Percentiles rank a stretch among this genome's conserved stretches.
Conservation (phyloP, 2,329 filamentous ascomycete species). For the Paecilomyces formosus region DNA sequence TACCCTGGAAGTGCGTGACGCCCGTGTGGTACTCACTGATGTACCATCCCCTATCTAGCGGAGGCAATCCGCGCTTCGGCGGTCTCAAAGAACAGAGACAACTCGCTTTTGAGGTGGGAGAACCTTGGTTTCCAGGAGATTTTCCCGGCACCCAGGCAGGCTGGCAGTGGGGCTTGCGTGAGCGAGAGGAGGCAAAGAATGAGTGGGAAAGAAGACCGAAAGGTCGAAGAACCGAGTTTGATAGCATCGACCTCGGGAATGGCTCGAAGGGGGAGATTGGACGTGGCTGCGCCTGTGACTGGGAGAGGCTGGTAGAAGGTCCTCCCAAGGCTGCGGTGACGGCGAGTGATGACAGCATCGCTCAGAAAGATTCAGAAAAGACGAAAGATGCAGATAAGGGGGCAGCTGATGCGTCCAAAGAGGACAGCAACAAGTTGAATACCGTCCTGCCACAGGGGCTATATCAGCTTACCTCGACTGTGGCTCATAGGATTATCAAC, state of each 20-base stretch:
- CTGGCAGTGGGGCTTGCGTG: constrained; percentile 64
- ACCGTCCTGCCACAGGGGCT: constrained; percentile 20
- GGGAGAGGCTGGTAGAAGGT: constrained; percentile 57
- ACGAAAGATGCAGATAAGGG: constrained; percentile 8
- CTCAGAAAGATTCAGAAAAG: constrained; percentile 4
- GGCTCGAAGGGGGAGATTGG: constrained; percentile 76
- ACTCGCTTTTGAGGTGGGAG: constrained; percentile 68
- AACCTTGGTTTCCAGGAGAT: constrained; percentile 82
- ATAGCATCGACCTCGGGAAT: constrained; percentile 64
- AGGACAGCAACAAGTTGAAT: constrained; percentile 4
- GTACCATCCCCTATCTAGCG: constrained; percentile 71
- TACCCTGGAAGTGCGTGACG: constrained; percentile 84
- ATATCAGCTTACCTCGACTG: constrained; percentile 33
- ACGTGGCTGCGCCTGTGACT: constrained; percentile 74
- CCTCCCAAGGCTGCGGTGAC: constrained; percentile 5
- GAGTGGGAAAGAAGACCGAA: constrained; percentile 74
- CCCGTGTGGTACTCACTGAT: constrained; percentile 82
- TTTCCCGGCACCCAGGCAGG: constrained; percentile 73
- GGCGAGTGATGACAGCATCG: not conserved
- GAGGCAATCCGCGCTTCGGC: constrained; percentile 74
- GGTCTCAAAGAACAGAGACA: constrained; percentile 75
- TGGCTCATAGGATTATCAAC: constrained; percentile 29
- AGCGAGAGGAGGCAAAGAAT: constrained; percentile 52
- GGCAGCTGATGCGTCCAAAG: not conserved
- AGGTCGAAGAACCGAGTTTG: constrained; percentile 71